A percentile compares a stretch with the other conserved stretches of the same genome.
These are phyloP conservation scores for Clavispora fructus DNA, from an alignment of 805 yeast genomes.

Conservation along the genomic window DNA sequence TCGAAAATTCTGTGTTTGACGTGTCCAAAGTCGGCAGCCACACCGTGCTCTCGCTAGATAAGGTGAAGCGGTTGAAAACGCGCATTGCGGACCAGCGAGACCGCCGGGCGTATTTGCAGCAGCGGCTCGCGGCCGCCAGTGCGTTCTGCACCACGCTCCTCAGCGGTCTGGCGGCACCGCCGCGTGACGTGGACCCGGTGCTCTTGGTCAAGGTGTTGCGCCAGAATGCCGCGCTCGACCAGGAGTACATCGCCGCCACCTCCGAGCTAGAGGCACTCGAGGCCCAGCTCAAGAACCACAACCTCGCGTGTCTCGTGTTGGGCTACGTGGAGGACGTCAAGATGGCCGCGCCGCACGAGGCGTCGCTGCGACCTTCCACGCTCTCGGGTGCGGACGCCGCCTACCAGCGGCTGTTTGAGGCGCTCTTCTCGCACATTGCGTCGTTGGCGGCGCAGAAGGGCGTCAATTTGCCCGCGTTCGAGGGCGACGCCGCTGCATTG, in stretches of 20 bases:
- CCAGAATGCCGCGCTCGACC: conserved; percentile 28
- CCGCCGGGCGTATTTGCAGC: conserved; percentile 24
- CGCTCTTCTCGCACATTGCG: conserved; percentile 42
- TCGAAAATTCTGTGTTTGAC: conserved; percentile 42
- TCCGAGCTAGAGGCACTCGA: conserved; percentile 26
- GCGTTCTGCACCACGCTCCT: conserved; percentile 28
- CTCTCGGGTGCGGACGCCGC: conserved; percentile 8
- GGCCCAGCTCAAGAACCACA: conserved; percentile 33
- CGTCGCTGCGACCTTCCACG: conserved; percentile 2
- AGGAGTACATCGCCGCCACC: conserved; percentile 20
- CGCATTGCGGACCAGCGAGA: conserved; percentile 26
- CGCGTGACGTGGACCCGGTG: conserved; percentile 21
- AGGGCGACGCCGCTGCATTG: conserved; percentile 13
- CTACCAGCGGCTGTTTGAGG: conserved; percentile 29
- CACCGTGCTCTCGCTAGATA: conserved; percentile 27
- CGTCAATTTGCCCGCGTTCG: conserved; percentile 32
- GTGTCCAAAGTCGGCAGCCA: conserved; percentile 29
- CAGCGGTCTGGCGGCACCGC: conserved; percentile 9
- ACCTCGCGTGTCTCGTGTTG: conserved; percentile 39
- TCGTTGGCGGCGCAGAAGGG: conserved; percentile 41
- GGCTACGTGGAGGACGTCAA: conserved; percentile 45
- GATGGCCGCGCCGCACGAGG: conserved; percentile 5
- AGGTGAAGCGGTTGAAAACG: conserved; percentile 24
- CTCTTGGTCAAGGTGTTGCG: conserved; percentile 28
- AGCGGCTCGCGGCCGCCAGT: conserved; percentile 27